Evolutionary conservation across 345 rosid species (phyloP), one percentile per base, ranked within the genome.

Genomic region (Gossypium rotundifolium): DNA sequence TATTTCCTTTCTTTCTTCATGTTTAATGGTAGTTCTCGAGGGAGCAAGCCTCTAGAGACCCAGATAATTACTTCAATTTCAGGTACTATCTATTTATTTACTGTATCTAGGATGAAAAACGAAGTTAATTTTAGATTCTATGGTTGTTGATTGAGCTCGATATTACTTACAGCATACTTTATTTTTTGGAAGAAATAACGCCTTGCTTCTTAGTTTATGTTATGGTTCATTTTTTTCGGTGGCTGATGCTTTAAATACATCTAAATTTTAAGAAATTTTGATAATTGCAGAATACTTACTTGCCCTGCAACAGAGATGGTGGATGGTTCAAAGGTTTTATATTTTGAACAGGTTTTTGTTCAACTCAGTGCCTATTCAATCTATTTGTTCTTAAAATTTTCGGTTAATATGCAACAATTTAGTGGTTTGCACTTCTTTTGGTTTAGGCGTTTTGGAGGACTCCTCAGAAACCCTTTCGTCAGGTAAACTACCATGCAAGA

Each of bases 271-370:
- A 48, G 57, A 54, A 52, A 25, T 70, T 53, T 38, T 66, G 75
- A 25, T 76, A 27, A 74, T 7, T 80, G 83, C 88, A 93, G 98
- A 84, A 80, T 86, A 87, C 80, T 87, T 62, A 83, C 89, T 4
- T 91, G 95, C 76, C 93, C 98, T 0, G 97, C 97, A 51, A 93
- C 97, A 23, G 97, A 91, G 63, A 86, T 91, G 98, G 94, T 85
- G 70, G 96, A 90, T 87, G 96, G 94, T 80, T 89, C 93, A 10
- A 89, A 88, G 80, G 87, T 86, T 81, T 84, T 90, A 75, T 91
- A 90, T 80, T 81, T 88, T 5, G 95, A 93, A 77, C 97, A 90
- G 79, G 97, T 90, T 71, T 54, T 71, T 52, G 83, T 84, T 73
- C 63, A 16, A 22, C 66, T 65, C 33, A 65, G 16, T 18, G 11